Evolutionary conservation across 2,329 filamentous ascomycete species (phyloP).

Genomic region (Colletotrichum orbiculare): DNA sequence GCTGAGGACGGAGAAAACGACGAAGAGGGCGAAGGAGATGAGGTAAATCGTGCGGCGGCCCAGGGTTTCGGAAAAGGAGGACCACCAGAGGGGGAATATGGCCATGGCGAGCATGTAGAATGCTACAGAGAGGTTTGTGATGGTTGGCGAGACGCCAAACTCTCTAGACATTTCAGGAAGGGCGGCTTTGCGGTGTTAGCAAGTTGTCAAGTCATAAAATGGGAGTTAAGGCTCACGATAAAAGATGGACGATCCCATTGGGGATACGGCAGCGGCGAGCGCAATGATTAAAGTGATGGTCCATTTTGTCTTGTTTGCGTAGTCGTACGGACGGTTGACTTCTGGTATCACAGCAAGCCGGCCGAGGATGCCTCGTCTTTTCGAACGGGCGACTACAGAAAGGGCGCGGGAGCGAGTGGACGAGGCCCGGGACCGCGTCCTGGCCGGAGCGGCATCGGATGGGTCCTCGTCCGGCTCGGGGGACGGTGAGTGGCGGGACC

Average conservation of each 20-base stretch:
- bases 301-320: constrained; percentile 83
- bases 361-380: constrained; percentile 78
- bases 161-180: constrained; percentile 72
- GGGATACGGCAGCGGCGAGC: constrained; percentile 79
- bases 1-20: constrained; percentile 75
- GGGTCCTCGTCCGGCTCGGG: constrained; percentile 15
- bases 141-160: constrained; percentile 70
- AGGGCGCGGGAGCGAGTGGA: constrained; percentile 52
- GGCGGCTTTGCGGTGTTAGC: constrained; percentile 63
- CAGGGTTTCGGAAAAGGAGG: constrained; percentile 78
- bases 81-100: constrained; percentile 90
- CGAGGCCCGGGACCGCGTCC: constrained; percentile 48
- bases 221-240: constrained; percentile 69
- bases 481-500: constrained; percentile 16
- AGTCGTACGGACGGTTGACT: constrained; percentile 80
- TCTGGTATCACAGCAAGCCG: constrained; percentile 80
- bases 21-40: constrained; percentile 77
- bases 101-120: constrained; percentile 87
- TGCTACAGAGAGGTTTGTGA: constrained; percentile 81
- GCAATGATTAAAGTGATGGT: constrained; percentile 82
- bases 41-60: constrained; percentile 85
- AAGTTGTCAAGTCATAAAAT: neutral
- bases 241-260: constrained; percentile 86
- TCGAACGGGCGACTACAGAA: constrained; percentile 54
- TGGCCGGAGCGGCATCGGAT: constrained; percentile 30